A percentile compares a stretch with the other conserved stretches of the same genome.
These are phyloP conservation scores for Elongisporangium senticosum DNA, from an alignment of 352 stramenopile genomes.

Conservation along the genomic window DNA sequence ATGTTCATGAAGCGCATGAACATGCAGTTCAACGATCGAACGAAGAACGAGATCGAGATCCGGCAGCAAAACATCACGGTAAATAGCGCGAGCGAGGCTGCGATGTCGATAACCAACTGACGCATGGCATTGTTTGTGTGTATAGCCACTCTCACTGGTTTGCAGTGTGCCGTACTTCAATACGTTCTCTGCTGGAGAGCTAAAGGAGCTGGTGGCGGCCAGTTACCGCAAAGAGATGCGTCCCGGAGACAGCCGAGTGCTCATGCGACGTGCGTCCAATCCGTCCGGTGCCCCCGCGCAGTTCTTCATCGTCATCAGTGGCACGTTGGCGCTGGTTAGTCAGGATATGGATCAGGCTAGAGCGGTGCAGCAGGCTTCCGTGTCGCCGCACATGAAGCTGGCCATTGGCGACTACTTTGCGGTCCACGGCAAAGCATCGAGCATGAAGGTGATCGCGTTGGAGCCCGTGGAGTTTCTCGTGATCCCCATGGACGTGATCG, in stretches of 20 bases:
- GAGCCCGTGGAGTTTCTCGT: slow-evolving; percentile 58
- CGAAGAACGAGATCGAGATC: slow-evolving; percentile 75
- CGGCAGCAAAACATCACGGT: slow-evolving; percentile 76
- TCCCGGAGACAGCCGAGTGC: slow-evolving; percentile 39
- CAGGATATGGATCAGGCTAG: slow-evolving; percentile 26
- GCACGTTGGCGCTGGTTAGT: slow-evolving; percentile 35
- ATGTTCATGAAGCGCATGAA: slow-evolving; percentile 85
- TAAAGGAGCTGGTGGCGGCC: slow-evolving; percentile 40
- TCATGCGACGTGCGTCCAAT: slow-evolving; percentile 5
- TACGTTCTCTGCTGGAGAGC: slow-evolving; percentile 43
- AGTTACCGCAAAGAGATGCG: slow-evolving; percentile 38
- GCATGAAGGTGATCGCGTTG: slow-evolving; percentile 63
- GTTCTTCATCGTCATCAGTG: slow-evolving; percentile 71
- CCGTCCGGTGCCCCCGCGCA: slow-evolving; percentile 5
- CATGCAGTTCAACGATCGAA: slow-evolving; percentile 68
- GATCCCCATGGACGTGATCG: slow-evolving; percentile 47
- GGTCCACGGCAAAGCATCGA: slow-evolving; percentile 21
- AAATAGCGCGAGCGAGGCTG: slow-evolving; percentile 1
- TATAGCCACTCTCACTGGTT: slow-evolving; percentile 56
- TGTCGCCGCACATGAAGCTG: slow-evolving; percentile 52
- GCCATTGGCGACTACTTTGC: slow-evolving; percentile 70
- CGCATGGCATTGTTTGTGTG: not conserved
- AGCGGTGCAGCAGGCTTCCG: slow-evolving; percentile 40
- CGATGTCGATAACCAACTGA: not conserved
- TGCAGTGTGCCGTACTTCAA: slow-evolving; percentile 80